A percentile compares a stretch with the other conserved stretches of the same genome.
Evolutionary conservation across 352 stramenopile genomes (phyloP).

Genomic region (Globisporangium alternatum): DNA sequence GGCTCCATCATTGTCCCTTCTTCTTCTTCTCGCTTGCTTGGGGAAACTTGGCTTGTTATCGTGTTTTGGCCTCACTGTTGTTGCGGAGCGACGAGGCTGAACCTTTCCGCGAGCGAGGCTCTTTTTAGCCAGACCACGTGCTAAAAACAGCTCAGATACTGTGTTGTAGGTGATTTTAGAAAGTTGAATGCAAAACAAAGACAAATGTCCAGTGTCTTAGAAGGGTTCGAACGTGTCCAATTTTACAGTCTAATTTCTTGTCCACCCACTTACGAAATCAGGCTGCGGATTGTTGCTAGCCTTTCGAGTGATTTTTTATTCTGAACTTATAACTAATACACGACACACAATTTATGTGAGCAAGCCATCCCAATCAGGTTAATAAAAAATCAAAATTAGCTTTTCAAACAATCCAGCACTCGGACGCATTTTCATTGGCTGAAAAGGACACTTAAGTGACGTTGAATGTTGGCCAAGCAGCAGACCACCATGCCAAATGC

Average conservation of each 20-base stretch:
- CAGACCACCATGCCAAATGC: neutral
- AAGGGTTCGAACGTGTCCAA: neutral
- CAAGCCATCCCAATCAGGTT: no score
- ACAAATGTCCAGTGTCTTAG: no score
- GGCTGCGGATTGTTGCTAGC: neutral
- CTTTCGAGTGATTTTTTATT: neutral
- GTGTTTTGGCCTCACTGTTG: neutral
- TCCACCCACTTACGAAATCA: neutral
- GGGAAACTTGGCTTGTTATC: slow-evolving; percentile 6
- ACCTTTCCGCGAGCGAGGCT: neutral
- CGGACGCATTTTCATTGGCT: neutral
- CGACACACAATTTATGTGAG: no score
- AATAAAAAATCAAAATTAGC: no score
- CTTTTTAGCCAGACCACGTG: neutral
- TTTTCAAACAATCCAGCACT: neutral
- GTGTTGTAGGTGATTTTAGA: no score
- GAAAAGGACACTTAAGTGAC: neutral
- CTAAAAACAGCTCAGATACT: neutral
- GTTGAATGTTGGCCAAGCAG: slow-evolving; percentile 4
- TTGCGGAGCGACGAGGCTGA: slow-evolving; percentile 7
- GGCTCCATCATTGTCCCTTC: slow-evolving; percentile 21
- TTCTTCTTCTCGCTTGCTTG: neutral
- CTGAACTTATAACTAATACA: no score
- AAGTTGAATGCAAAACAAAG: no score
- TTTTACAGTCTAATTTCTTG: neutral